Conservation (phyloP, 2,329 filamentous ascomycete species). For the Diaporthe sp. region DNA sequence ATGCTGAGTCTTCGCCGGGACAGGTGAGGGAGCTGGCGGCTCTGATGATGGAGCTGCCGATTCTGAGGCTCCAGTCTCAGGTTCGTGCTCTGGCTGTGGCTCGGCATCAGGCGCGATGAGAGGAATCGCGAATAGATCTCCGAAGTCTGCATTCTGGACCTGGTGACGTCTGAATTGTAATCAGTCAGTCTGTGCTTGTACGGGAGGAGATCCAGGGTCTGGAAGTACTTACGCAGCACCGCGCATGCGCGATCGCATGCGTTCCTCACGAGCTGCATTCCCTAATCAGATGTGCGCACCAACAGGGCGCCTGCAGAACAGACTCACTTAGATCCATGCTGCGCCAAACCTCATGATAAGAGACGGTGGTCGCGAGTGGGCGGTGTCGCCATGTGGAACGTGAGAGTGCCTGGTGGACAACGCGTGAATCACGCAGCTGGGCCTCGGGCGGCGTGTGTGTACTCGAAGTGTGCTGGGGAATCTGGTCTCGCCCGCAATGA, state of each 20-base stretch:
- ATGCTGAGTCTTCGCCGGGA: conserved; percentile 48
- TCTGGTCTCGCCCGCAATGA: not conserved
- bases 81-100: conserved; percentile 36
- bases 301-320: not conserved
- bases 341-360: conserved; percentile 16
- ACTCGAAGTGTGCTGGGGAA: not conserved
- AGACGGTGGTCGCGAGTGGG: not conserved
- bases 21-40: conserved; percentile 34
- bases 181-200: not conserved
- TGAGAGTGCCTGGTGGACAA: not conserved
- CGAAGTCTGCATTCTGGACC: conserved; percentile 72
- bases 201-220: not conserved
- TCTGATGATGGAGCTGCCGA: conserved; percentile 30
- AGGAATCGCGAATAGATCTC: conserved; percentile 57
- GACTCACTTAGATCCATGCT: conserved; percentile 52
- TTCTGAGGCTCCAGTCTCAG: conserved; percentile 37
- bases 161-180: conserved; percentile 62
- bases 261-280: conserved; percentile 67
- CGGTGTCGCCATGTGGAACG: not conserved
- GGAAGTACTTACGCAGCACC: conserved; percentile 68
- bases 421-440: not conserved
- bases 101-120: conserved; percentile 41
- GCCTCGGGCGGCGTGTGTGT: not conserved
- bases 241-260: conserved; percentile 74
- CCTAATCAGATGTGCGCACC: conserved; percentile 32